Conservation (phyloP, 2,329 filamentous ascomycete species). For the Talaromyces sp. region DNA sequence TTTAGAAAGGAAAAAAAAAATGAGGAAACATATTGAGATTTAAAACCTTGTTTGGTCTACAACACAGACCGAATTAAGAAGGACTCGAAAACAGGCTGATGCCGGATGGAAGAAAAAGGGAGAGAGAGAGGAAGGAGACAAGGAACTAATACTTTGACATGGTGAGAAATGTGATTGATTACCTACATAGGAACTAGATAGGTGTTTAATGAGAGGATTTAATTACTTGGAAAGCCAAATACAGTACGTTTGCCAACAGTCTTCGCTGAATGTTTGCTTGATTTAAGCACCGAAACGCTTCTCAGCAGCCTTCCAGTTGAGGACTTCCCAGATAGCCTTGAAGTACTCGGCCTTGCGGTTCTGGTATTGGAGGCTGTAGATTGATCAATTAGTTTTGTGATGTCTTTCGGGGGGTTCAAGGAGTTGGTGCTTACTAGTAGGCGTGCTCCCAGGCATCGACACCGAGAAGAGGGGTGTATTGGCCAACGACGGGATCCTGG, state of each 20-base stretch:
- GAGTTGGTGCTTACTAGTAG: slow-evolving; percentile 64
- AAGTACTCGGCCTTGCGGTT: slow-evolving; percentile 98
- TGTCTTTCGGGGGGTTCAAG: background rate
- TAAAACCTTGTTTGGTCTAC: background rate
- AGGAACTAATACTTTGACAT: background rate
- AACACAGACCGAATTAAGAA: background rate
- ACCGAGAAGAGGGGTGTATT: slow-evolving; percentile 77
- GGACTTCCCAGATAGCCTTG: slow-evolving; percentile 85
- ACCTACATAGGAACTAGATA: background rate
- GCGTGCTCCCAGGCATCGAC: slow-evolving; percentile 97
- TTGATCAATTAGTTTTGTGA: slow-evolving; percentile 23
- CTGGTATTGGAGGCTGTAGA: slow-evolving; percentile 75
- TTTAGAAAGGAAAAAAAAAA: background rate
- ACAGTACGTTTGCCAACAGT: background rate
- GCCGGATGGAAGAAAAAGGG: background rate
- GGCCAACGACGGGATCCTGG: slow-evolving; percentile 84
- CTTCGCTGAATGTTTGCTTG: background rate
- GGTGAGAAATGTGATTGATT: background rate
- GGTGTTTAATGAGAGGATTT: background rate
- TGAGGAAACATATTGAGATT: background rate
- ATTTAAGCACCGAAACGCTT: slow-evolving; percentile 58
- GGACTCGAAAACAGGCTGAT: background rate
- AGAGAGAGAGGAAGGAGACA: background rate
- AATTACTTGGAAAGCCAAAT: background rate
- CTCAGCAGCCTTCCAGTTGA: slow-evolving; percentile 92